Percentiles rank a stretch among this genome's conserved stretches.
These are phyloP conservation scores for Trichosanthes cucumerina DNA, from an alignment of 306 rosid genomes.

Conservation along the genomic window DNA sequence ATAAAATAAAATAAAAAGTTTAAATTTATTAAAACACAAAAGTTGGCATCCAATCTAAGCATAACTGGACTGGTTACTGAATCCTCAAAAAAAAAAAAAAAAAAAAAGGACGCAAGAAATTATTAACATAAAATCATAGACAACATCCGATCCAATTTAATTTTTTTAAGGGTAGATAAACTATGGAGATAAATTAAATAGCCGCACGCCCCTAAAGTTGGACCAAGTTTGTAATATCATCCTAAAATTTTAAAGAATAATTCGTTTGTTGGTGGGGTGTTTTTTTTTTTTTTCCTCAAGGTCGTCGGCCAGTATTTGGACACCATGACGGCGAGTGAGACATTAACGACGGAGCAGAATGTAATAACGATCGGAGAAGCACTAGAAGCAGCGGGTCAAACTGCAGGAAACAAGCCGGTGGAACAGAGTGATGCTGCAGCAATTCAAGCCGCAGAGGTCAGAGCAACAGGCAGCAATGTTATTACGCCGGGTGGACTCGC, in stretches of 20 bases:
- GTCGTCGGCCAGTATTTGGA: conserved; percentile 42
- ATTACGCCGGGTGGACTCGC: conserved; percentile 45
- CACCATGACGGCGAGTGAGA: conserved; percentile 20
- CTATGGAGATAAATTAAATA: background rate
- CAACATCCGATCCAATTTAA: background rate
- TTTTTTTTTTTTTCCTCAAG: conserved; percentile 13
- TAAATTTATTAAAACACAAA: too few species aligned
- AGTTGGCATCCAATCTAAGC: too few species aligned
- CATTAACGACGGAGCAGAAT: background rate
- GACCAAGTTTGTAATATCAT: background rate
- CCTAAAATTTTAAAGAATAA: background rate
- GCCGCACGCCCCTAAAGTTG: background rate
- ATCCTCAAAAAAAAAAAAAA: too few species aligned
- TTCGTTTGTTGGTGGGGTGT: background rate
- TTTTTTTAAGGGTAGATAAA: background rate
- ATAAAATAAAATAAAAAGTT: too few species aligned
- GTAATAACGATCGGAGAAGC: conserved; percentile 69
- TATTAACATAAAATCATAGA: too few species aligned
- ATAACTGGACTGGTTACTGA: too few species aligned
- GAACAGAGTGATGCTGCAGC: conserved; percentile 55
- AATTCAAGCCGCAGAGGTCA: conserved; percentile 63
- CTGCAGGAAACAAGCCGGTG: conserved; percentile 39
- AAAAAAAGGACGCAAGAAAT: too few species aligned
- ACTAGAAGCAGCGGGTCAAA: conserved; percentile 48
- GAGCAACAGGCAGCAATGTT: conserved; percentile 42